A percentile compares a stretch with the other conserved stretches of the same genome.
Evolutionary conservation across 2,329 filamentous ascomycete genomes (phyloP).

Genomic region (Monilinia polystroma): DNA sequence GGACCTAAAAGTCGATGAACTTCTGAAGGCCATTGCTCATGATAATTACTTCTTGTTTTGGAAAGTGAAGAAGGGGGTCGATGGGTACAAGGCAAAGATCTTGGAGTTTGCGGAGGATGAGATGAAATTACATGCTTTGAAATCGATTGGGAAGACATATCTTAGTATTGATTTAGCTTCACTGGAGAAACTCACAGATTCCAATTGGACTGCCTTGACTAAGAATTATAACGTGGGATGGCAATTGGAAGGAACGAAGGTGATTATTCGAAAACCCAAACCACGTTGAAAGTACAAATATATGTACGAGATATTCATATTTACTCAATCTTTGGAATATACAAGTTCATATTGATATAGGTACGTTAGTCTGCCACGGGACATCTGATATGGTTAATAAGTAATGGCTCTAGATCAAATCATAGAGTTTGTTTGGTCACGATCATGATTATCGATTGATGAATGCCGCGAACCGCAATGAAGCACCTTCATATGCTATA

Average conservation of each 20-base stretch:
- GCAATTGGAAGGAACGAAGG: constrained; percentile 69
- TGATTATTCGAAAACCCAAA: constrained; percentile 71
- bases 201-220: constrained; percentile 70
- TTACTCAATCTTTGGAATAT: constrained; percentile 8
- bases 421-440: constrained; percentile 2
- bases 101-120: constrained; percentile 77
- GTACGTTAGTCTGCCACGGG: constrained; percentile 1
- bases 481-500: background rate
- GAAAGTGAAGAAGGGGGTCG: constrained; percentile 66
- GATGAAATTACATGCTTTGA: constrained; percentile 75
- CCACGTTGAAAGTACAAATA: constrained; percentile 39
- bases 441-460: constrained; percentile 2
- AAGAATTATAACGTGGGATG: constrained; percentile 76
- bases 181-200: constrained; percentile 66
- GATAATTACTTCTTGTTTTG: constrained; percentile 84
- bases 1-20: constrained; percentile 66
- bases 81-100: constrained; percentile 75
- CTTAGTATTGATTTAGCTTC: constrained; percentile 66
- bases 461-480: background rate
- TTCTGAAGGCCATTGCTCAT: constrained; percentile 69
- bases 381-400: background rate
- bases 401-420: constrained; percentile 2
- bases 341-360: constrained; percentile 6
- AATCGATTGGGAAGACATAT: constrained; percentile 83
- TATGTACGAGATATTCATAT: background rate